phyloP scores from a whole-genome alignment of 2,329 filamentous ascomycete genomes.

The Stemphylium lycopersici region DNA sequence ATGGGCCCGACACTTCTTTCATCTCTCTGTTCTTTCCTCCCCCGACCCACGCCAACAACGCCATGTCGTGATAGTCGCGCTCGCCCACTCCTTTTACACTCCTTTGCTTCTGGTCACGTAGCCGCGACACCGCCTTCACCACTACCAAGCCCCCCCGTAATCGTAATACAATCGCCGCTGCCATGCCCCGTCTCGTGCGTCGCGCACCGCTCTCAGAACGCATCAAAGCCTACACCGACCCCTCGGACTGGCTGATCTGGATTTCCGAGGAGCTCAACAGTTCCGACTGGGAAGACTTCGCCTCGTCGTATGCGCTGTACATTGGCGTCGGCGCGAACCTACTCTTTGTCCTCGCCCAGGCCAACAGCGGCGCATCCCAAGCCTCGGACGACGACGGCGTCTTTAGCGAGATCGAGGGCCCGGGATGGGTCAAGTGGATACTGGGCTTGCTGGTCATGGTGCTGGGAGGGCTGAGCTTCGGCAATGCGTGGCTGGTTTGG shows the following conservation, averaged over 20 bases:
- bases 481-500: slow-evolving; percentile 84
- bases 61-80: slow-evolving; percentile 30
- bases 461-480: slow-evolving; percentile 68
- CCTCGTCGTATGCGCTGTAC: slow-evolving; percentile 74
- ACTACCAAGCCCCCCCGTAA: neutral
- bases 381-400: slow-evolving; percentile 73
- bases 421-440: slow-evolving; percentile 71
- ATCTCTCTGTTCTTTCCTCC: slow-evolving; percentile 5
- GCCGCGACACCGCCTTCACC: neutral
- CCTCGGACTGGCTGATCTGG: slow-evolving; percentile 88
- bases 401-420: slow-evolving; percentile 64
- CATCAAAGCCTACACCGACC: slow-evolving; percentile 79
- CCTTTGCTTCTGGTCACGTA: neutral
- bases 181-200: slow-evolving; percentile 73
- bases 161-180: neutral
- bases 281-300: slow-evolving; percentile 82
- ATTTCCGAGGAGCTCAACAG: slow-evolving; percentile 91
- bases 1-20: slow-evolving; percentile 15
- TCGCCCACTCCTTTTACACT: neutral
- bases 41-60: slow-evolving; percentile 8
- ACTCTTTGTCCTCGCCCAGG: slow-evolving; percentile 79
- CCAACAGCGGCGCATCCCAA: slow-evolving; percentile 66
- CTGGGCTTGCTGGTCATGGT: slow-evolving; percentile 73
- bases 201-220: slow-evolving; percentile 79
- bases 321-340: slow-evolving; percentile 80